Evolutionary conservation across 2,329 filamentous ascomycete species (phyloP).

Genomic region (Pochonia chlamydosporia): DNA sequence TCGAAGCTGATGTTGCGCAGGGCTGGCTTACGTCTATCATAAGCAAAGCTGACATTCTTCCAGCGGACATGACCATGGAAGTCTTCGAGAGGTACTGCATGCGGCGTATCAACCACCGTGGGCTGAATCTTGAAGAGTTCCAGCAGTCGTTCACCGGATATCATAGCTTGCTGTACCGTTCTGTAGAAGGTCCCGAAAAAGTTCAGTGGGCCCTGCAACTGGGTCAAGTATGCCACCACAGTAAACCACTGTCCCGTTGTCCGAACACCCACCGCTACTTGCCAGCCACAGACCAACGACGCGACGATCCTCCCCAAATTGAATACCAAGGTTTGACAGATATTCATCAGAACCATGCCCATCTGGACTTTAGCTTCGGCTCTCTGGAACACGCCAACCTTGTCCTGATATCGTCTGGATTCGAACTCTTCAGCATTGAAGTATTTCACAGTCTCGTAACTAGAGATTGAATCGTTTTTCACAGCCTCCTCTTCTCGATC

Average conservation of each 20-base stretch:
- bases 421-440: constrained; percentile 82
- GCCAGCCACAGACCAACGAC: constrained; percentile 69
- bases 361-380: constrained; percentile 73
- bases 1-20: constrained; percentile 79
- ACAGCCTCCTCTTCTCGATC: constrained; percentile 94
- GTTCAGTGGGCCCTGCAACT: constrained; percentile 75
- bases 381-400: constrained; percentile 64
- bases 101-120: constrained; percentile 74
- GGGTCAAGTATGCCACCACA: constrained; percentile 71
- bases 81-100: constrained; percentile 54
- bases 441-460: constrained; percentile 94
- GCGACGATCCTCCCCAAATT: constrained; percentile 68
- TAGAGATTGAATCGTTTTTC: constrained; percentile 97
- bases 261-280: constrained; percentile 62
- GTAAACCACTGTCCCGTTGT: constrained; percentile 66
- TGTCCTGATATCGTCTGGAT: constrained; percentile 64
- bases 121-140: constrained; percentile 96
- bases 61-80: constrained; percentile 83
- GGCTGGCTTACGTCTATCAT: constrained; percentile 80
- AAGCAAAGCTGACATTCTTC: constrained; percentile 84
- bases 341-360: constrained; percentile 75
- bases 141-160: constrained; percentile 89
- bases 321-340: constrained; percentile 74
- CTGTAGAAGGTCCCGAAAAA: constrained; percentile 95
- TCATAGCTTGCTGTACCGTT: constrained; percentile 93